Evolutionary conservation across 352 stramenopile genomes (phyloP).

Genomic region (Lagenidium sp.): DNA sequence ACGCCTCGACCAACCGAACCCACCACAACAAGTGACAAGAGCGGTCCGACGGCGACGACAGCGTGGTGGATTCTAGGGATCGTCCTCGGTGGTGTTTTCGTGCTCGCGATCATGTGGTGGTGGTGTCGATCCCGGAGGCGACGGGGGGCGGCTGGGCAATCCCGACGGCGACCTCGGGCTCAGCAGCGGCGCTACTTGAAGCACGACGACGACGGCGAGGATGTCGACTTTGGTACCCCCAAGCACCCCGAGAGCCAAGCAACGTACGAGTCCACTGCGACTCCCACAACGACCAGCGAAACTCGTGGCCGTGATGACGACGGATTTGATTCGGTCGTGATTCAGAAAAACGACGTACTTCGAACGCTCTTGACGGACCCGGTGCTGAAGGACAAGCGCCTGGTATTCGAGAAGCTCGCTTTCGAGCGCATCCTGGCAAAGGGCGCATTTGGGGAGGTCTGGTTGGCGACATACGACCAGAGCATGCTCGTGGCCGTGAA

Average conservation of each 20-base stretch:
- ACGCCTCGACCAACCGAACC: not conserved
- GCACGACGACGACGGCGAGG: not conserved
- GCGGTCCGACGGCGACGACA: not conserved
- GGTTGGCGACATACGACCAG: constrained; percentile 8
- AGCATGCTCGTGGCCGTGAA: constrained; percentile 10
- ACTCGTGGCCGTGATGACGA: not conserved
- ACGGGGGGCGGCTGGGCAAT: not conserved
- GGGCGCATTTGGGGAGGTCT: constrained; percentile 50
- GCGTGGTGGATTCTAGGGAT: not conserved
- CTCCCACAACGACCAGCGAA: not conserved
- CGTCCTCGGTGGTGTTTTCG: not conserved
- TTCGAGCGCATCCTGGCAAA: constrained; percentile 26
- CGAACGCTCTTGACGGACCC: constrained; percentile 22
- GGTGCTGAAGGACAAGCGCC: constrained; percentile 18
- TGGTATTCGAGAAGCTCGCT: constrained; percentile 31
- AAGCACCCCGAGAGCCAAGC: too few relatives aligned
- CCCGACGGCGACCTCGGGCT: too few relatives aligned
- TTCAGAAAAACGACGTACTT: constrained; percentile 3
- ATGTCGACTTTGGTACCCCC: not conserved
- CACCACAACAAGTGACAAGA: not conserved
- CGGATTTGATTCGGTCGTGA: constrained; percentile 3
- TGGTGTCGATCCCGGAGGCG: not conserved
- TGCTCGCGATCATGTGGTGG: not conserved
- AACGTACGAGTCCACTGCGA: constrained; percentile 3
- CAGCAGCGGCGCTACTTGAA: not conserved